phyloP scores from a whole-genome alignment of 257 asterid species.

The Solanum pinnatisectum region DNA sequence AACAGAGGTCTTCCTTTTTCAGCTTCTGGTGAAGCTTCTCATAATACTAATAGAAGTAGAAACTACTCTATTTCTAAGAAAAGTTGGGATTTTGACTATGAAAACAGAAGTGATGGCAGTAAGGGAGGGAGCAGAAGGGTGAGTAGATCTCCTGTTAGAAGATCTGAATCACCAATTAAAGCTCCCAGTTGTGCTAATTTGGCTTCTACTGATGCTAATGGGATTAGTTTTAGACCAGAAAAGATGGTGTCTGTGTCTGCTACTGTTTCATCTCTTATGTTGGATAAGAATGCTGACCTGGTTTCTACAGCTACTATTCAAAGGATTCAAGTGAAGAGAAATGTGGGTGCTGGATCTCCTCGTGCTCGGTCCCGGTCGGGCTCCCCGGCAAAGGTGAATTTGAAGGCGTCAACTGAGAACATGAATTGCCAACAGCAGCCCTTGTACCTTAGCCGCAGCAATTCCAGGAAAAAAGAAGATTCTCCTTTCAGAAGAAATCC shows the following conservation, averaged over 20 bases:
- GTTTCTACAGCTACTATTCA: constrained; percentile 29
- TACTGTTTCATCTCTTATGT: constrained; percentile 44
- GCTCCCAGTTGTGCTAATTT: neutral
- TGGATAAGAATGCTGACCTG: constrained; percentile 34
- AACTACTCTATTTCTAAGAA: constrained; percentile 75
- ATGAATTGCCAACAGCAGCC: constrained; percentile 31
- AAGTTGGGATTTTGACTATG: constrained; percentile 80
- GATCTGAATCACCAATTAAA: constrained; percentile 82
- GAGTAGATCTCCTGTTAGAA: constrained; percentile 86
- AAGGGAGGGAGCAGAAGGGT: constrained; percentile 35
- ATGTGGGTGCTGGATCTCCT: constrained; percentile 70
- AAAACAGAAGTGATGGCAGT: constrained; percentile 14
- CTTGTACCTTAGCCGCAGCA: constrained; percentile 68
- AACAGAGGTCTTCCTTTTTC: constrained; percentile 25
- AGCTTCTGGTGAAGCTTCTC: constrained; percentile 22
- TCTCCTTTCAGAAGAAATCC: constrained; percentile 82
- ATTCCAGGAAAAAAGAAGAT: constrained; percentile 76
- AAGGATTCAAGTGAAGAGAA: constrained; percentile 86
- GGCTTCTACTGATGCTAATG: neutral
- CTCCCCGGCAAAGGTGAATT: constrained; percentile 60
- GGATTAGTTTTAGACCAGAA: constrained; percentile 35
- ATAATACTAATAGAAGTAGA: constrained; percentile 21
- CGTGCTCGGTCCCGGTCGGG: constrained; percentile 37
- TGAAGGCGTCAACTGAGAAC: constrained; percentile 22
- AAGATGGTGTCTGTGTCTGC: constrained; percentile 93